Evolutionary conservation across 2,329 filamentous ascomycete species (phyloP).

Genomic region (Penicillium sp.): DNA sequence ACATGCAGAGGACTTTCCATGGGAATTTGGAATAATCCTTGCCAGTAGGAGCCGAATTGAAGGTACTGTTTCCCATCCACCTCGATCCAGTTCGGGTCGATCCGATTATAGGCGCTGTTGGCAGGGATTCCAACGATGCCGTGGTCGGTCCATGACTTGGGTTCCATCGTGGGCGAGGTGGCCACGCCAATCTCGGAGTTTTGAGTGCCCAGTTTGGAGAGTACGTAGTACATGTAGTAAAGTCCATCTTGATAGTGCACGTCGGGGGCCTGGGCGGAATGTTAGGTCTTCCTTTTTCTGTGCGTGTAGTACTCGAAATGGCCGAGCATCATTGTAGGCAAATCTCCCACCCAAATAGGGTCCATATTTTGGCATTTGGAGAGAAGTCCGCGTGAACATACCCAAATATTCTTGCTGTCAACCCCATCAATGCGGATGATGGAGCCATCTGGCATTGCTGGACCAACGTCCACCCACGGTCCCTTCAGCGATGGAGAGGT

Average conservation of each 20-base stretch:
- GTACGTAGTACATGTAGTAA: slow-evolving; percentile 62
- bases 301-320: background rate
- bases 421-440: slow-evolving; percentile 40
- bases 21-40: slow-evolving; percentile 55
- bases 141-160: slow-evolving; percentile 33
- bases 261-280: slow-evolving; percentile 54
- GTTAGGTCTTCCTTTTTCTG: background rate
- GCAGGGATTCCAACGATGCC: slow-evolving; percentile 34
- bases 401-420: slow-evolving; percentile 43
- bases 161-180: slow-evolving; percentile 41
- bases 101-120: slow-evolving; percentile 49
- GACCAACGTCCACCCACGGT: slow-evolving; percentile 46
- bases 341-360: too few species aligned
- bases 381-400: slow-evolving; percentile 17
- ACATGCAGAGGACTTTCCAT: slow-evolving; percentile 35
- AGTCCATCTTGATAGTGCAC: slow-evolving; percentile 50
- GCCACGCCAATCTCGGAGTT: slow-evolving; percentile 57
- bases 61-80: slow-evolving; percentile 42
- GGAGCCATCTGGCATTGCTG: slow-evolving; percentile 41
- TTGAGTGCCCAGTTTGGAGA: slow-evolving; percentile 56
- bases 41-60: slow-evolving; percentile 67
- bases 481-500: slow-evolving; percentile 43
- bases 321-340: too few species aligned
- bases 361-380: too few species aligned
- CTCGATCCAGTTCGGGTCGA: slow-evolving; percentile 53